Evolutionary conservation across 2,329 filamentous ascomycete genomes (phyloP).

Genomic region (Calcarisporium arbuscula): DNA sequence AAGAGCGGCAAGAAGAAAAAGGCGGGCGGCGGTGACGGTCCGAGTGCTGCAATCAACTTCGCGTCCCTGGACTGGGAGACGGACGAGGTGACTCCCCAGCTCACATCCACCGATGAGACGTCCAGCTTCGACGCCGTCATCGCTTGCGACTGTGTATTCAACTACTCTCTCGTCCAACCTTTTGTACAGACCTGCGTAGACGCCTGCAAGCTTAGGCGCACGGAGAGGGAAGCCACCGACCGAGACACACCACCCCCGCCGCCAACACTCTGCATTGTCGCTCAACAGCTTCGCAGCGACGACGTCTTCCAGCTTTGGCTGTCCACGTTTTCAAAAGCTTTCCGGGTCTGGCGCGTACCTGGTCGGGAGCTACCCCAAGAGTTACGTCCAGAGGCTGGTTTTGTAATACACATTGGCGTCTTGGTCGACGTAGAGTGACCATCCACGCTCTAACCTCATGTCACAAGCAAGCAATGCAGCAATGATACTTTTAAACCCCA

Average conservation of each 20-base stretch:
- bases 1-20: neutral
- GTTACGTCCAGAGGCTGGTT: conserved; percentile 62
- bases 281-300: conserved; percentile 80
- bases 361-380: conserved; percentile 53
- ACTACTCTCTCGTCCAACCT: conserved; percentile 75
- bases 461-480: no score
- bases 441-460: no score
- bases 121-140: conserved; percentile 65
- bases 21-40: conserved; percentile 17
- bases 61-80: conserved; percentile 78
- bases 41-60: conserved; percentile 38
- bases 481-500: no score
- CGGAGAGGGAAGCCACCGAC: neutral
- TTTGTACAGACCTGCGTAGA: conserved; percentile 78
- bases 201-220: conserved; percentile 55
- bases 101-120: conserved; percentile 28
- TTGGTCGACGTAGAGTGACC: no score
- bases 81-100: conserved; percentile 40
- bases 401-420: conserved; percentile 74
- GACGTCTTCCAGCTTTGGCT: conserved; percentile 85
- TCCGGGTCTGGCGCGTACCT: conserved; percentile 71
- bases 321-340: conserved; percentile 56
- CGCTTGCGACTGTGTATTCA: conserved; percentile 93
- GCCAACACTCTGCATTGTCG: conserved; percentile 71
- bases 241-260: neutral